Base-by-base conservation (phyloP, 2,329 filamentous ascomycete species). In the Calonectria hawksworthii region DNA sequence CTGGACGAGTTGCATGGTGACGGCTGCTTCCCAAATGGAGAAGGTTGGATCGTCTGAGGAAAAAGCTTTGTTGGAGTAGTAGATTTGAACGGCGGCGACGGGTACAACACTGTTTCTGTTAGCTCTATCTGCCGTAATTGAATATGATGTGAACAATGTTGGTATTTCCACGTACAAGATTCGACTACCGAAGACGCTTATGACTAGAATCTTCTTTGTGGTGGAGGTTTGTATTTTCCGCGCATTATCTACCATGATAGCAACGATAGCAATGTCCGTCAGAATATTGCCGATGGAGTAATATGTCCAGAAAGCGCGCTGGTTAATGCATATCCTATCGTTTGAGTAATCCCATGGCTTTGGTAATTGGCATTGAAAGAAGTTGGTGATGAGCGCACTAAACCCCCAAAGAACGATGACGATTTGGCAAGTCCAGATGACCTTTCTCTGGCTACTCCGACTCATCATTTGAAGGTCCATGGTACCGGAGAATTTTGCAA, bases 141-240 rank as follows among this genome's bases (percentile, higher is more conserved):
- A n/a, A 26, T 5, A 8, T 1, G 9, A 9, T 1, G 7, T 9
- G 26, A 16, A 6, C 3, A 2, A 7, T 18, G 4, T 16, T 61
- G 14, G 6, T 28, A 6, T 8, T 23, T 7, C 28, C 32, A 81
- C 80, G 41, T 75, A 83, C 82, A 83, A 67, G 7, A 83, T 81
- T 65, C 82, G 79, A 41, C 82, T 82, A 0, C 82, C 82, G 47
- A 83, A 83, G 6, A 83, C 82, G 9, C 76, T 67, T 34, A 83
- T 83, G 2, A 83, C 82, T 10, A 83, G 41, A 0, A 73, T 69
- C 75, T 80, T 83, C 61, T 83, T 83, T 1, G 75, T 74, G 75
- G 72, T 77, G 0, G 80, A 79, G 0, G 81, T 83, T 16, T 83
- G 81, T 38, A 83, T 83, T 61, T 78, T 82, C 21, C 78, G 59